These are phyloP conservation scores for Hanseniaspora sp. DNA, from an alignment of 1,139 yeast genomes.

Conservation along the genomic window DNA sequence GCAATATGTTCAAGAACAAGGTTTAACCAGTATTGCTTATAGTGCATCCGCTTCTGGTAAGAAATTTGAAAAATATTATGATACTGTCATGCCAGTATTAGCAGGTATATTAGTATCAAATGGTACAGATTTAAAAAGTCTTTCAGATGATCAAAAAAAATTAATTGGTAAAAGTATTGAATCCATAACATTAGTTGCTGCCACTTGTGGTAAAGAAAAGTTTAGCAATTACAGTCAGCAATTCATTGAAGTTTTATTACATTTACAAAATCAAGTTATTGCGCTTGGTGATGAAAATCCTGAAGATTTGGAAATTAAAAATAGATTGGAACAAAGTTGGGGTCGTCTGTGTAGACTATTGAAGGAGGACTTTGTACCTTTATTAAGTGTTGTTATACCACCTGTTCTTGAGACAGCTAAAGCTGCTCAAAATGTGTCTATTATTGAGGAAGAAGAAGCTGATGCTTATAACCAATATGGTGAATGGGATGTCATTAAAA, in stretches of 20 bases:
- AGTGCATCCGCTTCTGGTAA: conserved; percentile 97
- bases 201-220: conserved; percentile 92
- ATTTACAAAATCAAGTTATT: conserved; percentile 51
- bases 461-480: conserved; percentile 75
- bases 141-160: conserved; percentile 61
- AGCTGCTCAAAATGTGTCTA: conserved; percentile 77
- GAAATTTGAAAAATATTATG: conserved; percentile 82
- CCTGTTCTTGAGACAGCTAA: conserved; percentile 75
- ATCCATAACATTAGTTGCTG: conserved; percentile 85
- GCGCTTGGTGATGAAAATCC: conserved; percentile 44
- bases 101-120: conserved; percentile 70
- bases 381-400: conserved; percentile 78
- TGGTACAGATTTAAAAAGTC: conserved; percentile 64
- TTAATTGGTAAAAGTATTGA: conserved; percentile 90
- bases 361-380: conserved; percentile 80
- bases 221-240: conserved; percentile 68
- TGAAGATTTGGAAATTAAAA: conserved; percentile 74
- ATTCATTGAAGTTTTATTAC: conserved; percentile 59
- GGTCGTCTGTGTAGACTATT: conserved; percentile 79
- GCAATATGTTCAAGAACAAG: conserved; percentile 93
- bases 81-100: conserved; percentile 84
- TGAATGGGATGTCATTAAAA: conserved; percentile 89
- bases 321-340: conserved; percentile 92
- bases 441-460: conserved; percentile 79
- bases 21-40: conserved; percentile 87